Evolutionary conservation across 768 basidiomycete genomes (phyloP).

Genomic region (Leccinum uliginosum): DNA sequence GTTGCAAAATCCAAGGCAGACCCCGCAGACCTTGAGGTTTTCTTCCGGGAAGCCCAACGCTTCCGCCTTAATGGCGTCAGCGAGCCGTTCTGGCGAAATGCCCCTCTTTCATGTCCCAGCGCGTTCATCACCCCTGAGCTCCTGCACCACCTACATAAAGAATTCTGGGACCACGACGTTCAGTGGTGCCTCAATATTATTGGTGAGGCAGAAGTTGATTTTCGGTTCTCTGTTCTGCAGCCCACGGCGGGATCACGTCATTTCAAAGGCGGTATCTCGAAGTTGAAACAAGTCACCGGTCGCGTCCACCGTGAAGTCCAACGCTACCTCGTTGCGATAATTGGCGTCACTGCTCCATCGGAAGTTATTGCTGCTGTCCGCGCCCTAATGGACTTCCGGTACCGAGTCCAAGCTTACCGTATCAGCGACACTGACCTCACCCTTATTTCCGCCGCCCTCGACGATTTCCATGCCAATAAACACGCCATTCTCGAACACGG

Average conservation of each 20-base stretch:
- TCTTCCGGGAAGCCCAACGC: background rate
- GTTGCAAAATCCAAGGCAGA: background rate
- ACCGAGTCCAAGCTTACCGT: background rate
- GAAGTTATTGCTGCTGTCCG: background rate
- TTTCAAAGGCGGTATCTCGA: background rate
- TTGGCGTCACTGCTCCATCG: background rate
- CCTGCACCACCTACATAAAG: background rate
- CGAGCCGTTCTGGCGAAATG: background rate
- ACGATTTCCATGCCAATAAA: background rate
- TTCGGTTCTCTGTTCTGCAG: background rate
- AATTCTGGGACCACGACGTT: background rate
- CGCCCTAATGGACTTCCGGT: background rate
- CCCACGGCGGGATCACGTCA: background rate
- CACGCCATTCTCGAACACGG: background rate
- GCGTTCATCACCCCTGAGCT: background rate
- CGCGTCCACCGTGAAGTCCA: background rate
- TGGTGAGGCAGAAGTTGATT: background rate
- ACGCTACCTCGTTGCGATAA: background rate
- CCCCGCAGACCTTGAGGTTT: background rate
- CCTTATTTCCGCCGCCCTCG: background rate
- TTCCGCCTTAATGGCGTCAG: background rate
- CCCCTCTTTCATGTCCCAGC: background rate
- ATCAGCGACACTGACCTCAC: background rate
- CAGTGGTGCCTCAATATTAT: background rate
- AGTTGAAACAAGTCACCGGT: background rate